A percentile compares a stretch with the other conserved stretches of the same genome.
These are phyloP conservation scores for Chlamydomonas incerta DNA, from an alignment of 139 green algal species.

Conservation along the genomic window DNA sequence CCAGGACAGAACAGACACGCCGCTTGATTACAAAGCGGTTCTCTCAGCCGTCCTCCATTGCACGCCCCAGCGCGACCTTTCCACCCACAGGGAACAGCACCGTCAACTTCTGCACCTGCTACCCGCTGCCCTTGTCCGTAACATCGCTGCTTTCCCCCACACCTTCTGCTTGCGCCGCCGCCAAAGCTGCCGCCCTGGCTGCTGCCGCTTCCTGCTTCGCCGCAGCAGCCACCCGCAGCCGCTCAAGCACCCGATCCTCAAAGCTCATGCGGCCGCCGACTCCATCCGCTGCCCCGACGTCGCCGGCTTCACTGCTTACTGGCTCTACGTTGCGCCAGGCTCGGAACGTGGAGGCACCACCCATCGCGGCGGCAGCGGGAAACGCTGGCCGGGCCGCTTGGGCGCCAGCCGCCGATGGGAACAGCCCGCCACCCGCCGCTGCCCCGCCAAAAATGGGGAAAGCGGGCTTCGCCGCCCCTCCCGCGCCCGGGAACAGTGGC, in stretches of 20 bases:
- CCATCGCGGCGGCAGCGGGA: neutral
- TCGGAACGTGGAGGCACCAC: neutral
- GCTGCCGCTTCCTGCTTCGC: conserved; percentile 11
- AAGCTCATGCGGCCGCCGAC: conserved; percentile 13
- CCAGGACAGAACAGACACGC: no score
- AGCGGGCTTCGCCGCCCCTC: neutral
- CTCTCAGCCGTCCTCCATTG: no score
- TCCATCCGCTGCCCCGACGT: neutral
- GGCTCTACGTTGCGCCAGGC: neutral
- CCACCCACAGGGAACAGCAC: no score
- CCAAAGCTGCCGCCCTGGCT: neutral
- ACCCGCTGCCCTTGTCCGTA: no score
- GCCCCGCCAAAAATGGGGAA: neutral
- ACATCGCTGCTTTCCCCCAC: no score
- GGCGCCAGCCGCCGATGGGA: neutral
- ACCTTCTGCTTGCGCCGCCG: no score
- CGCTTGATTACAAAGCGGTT: no score
- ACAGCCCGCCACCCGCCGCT: neutral
- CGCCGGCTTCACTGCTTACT: neutral
- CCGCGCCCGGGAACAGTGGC: conserved; percentile 9
- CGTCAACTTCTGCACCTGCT: no score
- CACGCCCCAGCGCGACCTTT: no score
- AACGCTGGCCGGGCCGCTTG: neutral
- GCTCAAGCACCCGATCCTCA: conserved; percentile 25
- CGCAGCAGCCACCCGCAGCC: conserved; percentile 20